phyloP scores from a whole-genome alignment of 768 basidiomycete genomes.

The Mycena epipterygia region DNA sequence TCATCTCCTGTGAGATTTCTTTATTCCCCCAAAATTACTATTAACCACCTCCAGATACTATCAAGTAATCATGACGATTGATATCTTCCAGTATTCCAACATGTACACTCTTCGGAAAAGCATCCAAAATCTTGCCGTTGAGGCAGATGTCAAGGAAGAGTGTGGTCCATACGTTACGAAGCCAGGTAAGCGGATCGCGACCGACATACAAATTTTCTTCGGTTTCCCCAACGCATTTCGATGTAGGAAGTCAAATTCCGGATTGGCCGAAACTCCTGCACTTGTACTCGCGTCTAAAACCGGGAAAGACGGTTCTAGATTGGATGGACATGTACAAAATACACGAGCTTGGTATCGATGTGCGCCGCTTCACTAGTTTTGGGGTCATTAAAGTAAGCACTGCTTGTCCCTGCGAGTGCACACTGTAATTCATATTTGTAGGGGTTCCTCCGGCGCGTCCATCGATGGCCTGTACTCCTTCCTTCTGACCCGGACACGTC shows the following conservation, averaged over 20 bases:
- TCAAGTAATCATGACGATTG: constrained; percentile 95
- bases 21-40: background rate
- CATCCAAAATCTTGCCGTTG: constrained; percentile 89
- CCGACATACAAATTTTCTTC: background rate
- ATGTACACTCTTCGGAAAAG: constrained; percentile 94
- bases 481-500: constrained; percentile 50
- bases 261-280: constrained; percentile 91
- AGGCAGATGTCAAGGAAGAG: constrained; percentile 87
- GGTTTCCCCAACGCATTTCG: background rate
- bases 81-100: constrained; percentile 98
- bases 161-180: constrained; percentile 94
- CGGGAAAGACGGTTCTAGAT: constrained; percentile 85
- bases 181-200: constrained; percentile 60
- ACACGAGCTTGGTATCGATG: constrained; percentile 83
- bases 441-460: constrained; percentile 94
- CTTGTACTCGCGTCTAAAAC: constrained; percentile 88
- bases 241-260: constrained; percentile 68
- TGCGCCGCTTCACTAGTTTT: constrained; percentile 95
- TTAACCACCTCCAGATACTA: constrained; percentile 74
- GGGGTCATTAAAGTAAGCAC: constrained; percentile 92
- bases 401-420: background rate
- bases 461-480: constrained; percentile 90
- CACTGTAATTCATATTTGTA: constrained; percentile 42
- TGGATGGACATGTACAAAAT: constrained; percentile 90
- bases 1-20: constrained; percentile 83